phyloP scores from a whole-genome alignment of 2,329 filamentous ascomycete genomes.

The Colletotrichum siamense region DNA sequence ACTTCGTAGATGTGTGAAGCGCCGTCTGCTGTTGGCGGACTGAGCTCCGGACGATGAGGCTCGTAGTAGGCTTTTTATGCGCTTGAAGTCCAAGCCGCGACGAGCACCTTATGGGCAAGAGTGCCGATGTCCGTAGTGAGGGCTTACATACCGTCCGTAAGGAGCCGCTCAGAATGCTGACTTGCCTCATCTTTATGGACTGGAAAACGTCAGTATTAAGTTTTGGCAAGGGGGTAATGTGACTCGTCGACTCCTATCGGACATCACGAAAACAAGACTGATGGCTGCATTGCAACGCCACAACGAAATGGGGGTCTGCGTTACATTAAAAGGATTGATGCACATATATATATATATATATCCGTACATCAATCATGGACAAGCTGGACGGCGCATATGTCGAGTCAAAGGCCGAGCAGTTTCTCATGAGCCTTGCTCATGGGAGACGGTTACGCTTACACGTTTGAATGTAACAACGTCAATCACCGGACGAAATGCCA shows the following conservation, averaged over 20 bases:
- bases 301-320: not conserved
- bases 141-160: not conserved
- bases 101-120: not conserved
- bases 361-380: not conserved
- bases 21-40: not conserved
- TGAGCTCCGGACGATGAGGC: not conserved
- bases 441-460: not conserved
- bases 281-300: not conserved
- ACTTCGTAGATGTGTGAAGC: slow-evolving; percentile 15
- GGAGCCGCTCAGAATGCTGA: not conserved
- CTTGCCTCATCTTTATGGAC: slow-evolving; percentile 7
- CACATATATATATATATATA: not conserved
- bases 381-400: not conserved
- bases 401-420: not conserved
- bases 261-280: not conserved
- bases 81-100: not conserved
- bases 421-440: not conserved
- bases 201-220: not conserved
- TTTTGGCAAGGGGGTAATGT: not conserved
- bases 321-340: not conserved
- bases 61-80: not conserved
- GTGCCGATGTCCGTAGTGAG: not conserved
- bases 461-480: not conserved
- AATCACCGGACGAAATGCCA: not conserved
- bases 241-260: not conserved